Percentiles rank a stretch among this genome's conserved stretches.
Evolutionary conservation across 2,329 filamentous ascomycete species (phyloP).

Genomic region (Hypoxylon sp.): DNA sequence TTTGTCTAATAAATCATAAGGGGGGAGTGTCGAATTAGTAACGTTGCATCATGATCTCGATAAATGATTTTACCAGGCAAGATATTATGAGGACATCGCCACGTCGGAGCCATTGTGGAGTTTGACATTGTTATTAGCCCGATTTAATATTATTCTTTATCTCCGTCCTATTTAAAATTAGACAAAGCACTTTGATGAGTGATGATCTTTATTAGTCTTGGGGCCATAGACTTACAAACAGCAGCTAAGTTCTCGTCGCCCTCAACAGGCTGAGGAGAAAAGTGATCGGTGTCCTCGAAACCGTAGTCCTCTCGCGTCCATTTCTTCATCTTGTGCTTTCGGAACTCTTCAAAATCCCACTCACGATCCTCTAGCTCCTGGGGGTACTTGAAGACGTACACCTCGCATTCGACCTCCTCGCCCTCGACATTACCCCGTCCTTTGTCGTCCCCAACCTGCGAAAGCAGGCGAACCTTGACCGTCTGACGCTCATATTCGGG

Average conservation of each 20-base stretch:
- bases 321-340: slow-evolving; percentile 75
- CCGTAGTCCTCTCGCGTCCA: slow-evolving; percentile 68
- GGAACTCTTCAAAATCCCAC: slow-evolving; percentile 92
- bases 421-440: slow-evolving; percentile 60
- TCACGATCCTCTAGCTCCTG: slow-evolving; percentile 76
- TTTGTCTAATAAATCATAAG: slow-evolving; percentile 16
- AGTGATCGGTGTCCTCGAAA: slow-evolving; percentile 57
- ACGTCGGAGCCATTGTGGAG: slow-evolving; percentile 14
- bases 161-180: slow-evolving; percentile 34
- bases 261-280: slow-evolving; percentile 46
- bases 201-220: not conserved
- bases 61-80: slow-evolving; percentile 11
- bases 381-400: slow-evolving; percentile 74
- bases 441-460: slow-evolving; percentile 56
- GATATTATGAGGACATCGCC: slow-evolving; percentile 20
- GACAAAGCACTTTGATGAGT: not conserved
- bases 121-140: slow-evolving; percentile 4
- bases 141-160: slow-evolving; percentile 1
- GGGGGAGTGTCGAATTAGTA: slow-evolving; percentile 16
- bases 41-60: slow-evolving; percentile 32
- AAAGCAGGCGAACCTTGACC: slow-evolving; percentile 57
- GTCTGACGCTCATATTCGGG: slow-evolving; percentile 63
- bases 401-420: slow-evolving; percentile 68
- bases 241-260: slow-evolving; percentile 46
- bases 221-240: slow-evolving; percentile 45